Evolutionary conservation across 129 eudicot genomes (phyloP), one percentile per base, ranked within the genome.

Genomic region (Flaveria bidentis): DNA sequence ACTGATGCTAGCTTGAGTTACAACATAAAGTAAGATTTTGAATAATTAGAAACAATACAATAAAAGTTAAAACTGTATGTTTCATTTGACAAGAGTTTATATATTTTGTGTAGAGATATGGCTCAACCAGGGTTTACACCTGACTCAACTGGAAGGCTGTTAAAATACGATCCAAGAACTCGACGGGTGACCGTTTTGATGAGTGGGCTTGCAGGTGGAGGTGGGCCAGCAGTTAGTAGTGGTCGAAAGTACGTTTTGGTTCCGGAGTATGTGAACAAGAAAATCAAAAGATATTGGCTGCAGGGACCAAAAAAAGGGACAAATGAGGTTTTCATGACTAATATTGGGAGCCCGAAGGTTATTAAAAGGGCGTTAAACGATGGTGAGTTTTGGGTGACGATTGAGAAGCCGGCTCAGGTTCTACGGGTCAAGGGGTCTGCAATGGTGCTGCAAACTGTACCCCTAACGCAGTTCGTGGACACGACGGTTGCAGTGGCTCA

Each of bases 81-180:
- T 33, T 33, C 39, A 41, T 52, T 67, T 69, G 44, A 78, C 65
- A 17, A 44, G 60, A 30, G 10, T 70, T 20, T 41, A 52, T 16
- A 52, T 52, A 6, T 80, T 33, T 5, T 45, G 56, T 74, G 71
- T 55, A 80, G 84, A 80, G 25, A 80, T 22, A 42, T 28, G 55
- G 20, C 63, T 66, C 46, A 80, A 28, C 79, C 64, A 26, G 80
- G 75, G 75, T 66, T 66, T 56, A 81, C 25, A 57, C 76, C 69
- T 1, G 84, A 81, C 76, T 81, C 80, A 6, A 81, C 84, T 0
- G 84, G 84, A 75, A 75, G 84, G 71, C 76, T 81, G 9, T 46
- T 81, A 49, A 68, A 33, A 60, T 75, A 68, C 36, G 49, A 75
- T 39, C 84, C 84, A 73, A 18, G 69, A 26, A 53, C 69, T n/a